Evolutionary conservation across 257 asterid genomes (phyloP).

Genomic region (Lycium ferocissimum): DNA sequence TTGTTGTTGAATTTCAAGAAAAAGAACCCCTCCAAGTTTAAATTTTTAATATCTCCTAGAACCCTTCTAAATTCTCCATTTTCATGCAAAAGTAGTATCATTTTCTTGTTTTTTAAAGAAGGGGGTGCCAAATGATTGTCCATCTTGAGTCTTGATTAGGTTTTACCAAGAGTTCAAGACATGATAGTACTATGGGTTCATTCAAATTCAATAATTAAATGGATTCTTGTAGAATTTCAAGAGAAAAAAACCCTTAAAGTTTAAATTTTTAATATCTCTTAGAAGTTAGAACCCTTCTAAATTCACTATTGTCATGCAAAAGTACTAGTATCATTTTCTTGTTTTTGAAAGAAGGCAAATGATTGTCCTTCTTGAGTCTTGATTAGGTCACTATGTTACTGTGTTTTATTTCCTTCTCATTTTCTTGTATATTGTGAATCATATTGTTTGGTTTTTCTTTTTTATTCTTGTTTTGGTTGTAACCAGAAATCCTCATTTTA

Average conservation of each 20-base stretch:
- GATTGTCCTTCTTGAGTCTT: not conserved
- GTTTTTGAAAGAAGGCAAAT: not conserved
- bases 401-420: not conserved
- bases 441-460: not conserved
- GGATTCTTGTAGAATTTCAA: not conserved
- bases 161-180: too few relatives aligned
- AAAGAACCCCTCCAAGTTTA: not conserved
- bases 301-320: slow-evolving; percentile 1
- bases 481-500: not conserved
- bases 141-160: not conserved
- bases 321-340: not conserved
- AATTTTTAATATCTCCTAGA: not conserved
- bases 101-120: not conserved
- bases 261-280: not conserved
- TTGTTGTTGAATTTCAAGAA: not conserved
- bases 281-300: not conserved
- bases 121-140: not conserved
- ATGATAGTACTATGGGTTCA: too few relatives aligned
- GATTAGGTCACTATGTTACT: not conserved
- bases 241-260: not conserved
- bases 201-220: too few relatives aligned
- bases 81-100: not conserved
- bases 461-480: not conserved
- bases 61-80: not conserved
- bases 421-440: not conserved